Evolutionary conservation across 176 grass and related monocot species (phyloP), one percentile per base, ranked within the genome.

Genomic region (Luzula sylvatica): DNA sequence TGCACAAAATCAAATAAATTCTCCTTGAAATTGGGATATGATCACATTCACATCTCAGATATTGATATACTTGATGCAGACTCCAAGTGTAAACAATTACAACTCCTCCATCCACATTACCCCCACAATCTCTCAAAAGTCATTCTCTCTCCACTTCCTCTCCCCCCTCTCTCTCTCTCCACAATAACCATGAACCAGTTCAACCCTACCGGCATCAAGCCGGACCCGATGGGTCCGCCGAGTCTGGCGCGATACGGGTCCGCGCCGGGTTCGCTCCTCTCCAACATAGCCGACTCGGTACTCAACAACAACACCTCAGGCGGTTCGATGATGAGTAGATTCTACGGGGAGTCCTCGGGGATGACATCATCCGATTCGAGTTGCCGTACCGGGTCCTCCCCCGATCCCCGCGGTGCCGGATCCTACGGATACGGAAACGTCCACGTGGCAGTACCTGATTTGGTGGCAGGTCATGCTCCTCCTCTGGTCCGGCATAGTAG

Each of bases 401-500:
- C 79, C 55, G 68, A 64, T 83, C 75, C 65, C 50, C 79, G 53
- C 47, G 40, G 47, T 51, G 12, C 60, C 26, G 11, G 53, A 55
- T 4, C 11, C 11, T 15, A 26, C 25, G 23, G 15, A 15, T 29
- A 67, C 38, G 38, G 25, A 6, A 38, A 46, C 13, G 1, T 29
- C 20, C 38, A 20, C 5, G 19, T 50, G 25, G 41, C n/a, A 3
- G 46, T 63, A 1, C 24, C 59, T 2, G 59, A 64, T 64, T 17
- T 64, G 21, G 43, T 22, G 16, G 26, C 16, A 28, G 14, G 11
- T 38, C 16, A 15, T 11, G 0, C 54, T 22, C 26, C 24, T 1
- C 17, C 57, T 19, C 68, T 96, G 3, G 56, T 88, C 48, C 67
- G 90, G 0, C 84, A 96, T 74, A 96, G 84, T 41, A 96, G 90